Evolutionary conservation across 2,329 filamentous ascomycete species (phyloP).

Genomic region (Ascocoryne sarcoides): DNA sequence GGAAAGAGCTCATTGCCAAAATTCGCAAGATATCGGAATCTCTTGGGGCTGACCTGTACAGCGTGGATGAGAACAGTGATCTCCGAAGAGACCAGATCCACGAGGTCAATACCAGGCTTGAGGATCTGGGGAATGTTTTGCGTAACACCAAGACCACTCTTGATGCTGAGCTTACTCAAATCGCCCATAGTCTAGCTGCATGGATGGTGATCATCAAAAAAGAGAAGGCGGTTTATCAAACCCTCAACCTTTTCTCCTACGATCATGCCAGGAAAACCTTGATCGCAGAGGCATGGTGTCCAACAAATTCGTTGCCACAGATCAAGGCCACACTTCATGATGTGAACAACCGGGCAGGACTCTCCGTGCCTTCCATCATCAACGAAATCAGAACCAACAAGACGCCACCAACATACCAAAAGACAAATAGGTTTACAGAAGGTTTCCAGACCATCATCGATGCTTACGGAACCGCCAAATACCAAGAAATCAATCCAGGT

Average conservation of each 20-base stretch:
- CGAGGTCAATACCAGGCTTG: constrained; percentile 88
- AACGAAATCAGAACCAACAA: constrained; percentile 97
- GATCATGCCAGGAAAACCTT: constrained; percentile 91
- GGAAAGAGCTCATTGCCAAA: constrained; percentile 96
- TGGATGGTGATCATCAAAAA: constrained; percentile 99
- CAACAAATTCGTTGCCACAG: constrained; percentile 77
- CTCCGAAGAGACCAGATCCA: constrained; percentile 91
- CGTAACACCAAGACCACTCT: constrained; percentile 92
- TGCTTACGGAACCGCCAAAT: constrained; percentile 94
- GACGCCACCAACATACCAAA: constrained; percentile 92
- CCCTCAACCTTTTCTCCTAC: constrained; percentile 92
- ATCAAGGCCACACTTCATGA: constrained; percentile 94
- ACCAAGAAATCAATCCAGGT: constrained; percentile 93
- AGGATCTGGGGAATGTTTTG: constrained; percentile 85
- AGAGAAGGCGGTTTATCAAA: constrained; percentile 95
- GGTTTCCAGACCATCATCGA: constrained; percentile 99
- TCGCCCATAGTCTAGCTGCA: constrained; percentile 81
- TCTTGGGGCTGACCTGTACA: constrained; percentile 90
- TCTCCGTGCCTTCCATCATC: constrained; percentile 97
- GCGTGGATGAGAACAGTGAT: constrained; percentile 95
- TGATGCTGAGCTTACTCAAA: constrained; percentile 86
- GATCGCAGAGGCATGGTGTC: constrained; percentile 96
- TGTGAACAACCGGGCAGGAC: constrained; percentile 88
- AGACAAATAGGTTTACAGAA: constrained; percentile 97
- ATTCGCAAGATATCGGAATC: constrained; percentile 99